Evolutionary conservation across 106 monocot species (phyloP).

Genomic region (Posidonia australis): DNA sequence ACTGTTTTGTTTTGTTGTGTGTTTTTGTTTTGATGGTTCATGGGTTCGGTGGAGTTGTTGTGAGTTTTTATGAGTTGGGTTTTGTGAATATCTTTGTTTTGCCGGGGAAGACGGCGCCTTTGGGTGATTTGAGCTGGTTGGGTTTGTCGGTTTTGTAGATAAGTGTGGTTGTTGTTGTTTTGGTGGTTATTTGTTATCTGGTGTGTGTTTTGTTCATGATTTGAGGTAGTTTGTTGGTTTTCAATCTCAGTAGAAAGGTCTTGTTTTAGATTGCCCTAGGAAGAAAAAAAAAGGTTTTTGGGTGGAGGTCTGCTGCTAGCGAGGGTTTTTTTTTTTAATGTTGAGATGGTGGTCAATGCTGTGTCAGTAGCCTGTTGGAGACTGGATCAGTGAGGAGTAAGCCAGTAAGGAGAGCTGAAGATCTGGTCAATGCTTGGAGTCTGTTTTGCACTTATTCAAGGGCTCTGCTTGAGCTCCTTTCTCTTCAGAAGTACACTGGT

Average conservation of each 20-base stretch:
- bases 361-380: no score
- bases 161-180: background rate
- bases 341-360: no score
- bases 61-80: background rate
- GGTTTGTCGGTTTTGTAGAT: background rate
- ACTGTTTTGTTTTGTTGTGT: no score
- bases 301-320: no score
- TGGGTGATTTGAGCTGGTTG: background rate
- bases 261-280: background rate
- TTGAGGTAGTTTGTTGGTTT: no score
- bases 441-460: no score
- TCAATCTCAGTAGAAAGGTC: background rate
- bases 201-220: background rate
- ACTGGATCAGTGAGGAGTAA: no score
- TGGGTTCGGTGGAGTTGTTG: background rate
- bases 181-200: background rate
- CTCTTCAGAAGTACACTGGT: background rate
- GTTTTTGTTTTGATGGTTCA: background rate
- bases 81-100: background rate
- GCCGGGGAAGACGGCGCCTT: background rate
- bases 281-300: background rate
- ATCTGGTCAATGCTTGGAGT: no score
- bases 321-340: background rate
- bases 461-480: background rate
- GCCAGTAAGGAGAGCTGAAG: no score